These are phyloP conservation scores for Euphorbia pulcherrima DNA, from an alignment of 345 rosid species.

Conservation along the genomic window DNA sequence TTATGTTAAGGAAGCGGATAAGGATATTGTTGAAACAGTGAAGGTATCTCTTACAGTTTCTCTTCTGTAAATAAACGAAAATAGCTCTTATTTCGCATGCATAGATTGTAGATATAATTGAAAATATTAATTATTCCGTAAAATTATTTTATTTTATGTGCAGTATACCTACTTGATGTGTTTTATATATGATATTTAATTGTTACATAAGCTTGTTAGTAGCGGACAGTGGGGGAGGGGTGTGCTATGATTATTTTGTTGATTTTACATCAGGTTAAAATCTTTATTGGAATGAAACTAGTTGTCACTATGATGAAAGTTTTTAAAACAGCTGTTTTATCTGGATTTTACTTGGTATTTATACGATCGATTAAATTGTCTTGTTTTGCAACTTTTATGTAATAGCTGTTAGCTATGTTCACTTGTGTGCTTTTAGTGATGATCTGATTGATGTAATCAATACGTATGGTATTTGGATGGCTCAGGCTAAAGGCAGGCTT, in stretches of 20 bases:
- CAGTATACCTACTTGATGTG: not conserved
- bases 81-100: not conserved
- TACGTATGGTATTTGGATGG: conserved; percentile 1
- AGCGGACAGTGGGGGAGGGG: too few species aligned
- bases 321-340: not conserved
- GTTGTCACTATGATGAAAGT: not conserved
- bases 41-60: conserved; percentile 49
- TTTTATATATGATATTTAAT: too few species aligned
- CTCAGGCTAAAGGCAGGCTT: conserved; percentile 87
- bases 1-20: conserved; percentile 92
- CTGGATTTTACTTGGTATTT: not conserved
- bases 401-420: not conserved
- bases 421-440: not conserved
- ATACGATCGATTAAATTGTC: not conserved
- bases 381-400: not conserved
- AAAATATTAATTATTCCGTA: not conserved
- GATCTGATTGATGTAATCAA: not conserved
- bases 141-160: not conserved
- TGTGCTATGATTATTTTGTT: too few species aligned
- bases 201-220: too few species aligned
- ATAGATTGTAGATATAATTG: not conserved
- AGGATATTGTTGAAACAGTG: conserved; percentile 73
- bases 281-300: not conserved
- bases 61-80: not conserved
- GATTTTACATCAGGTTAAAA: not conserved